Evolutionary conservation across 257 asterid species (phyloP), one percentile per base, ranked within the genome.

Genomic region (Nicotiana paniculata): DNA sequence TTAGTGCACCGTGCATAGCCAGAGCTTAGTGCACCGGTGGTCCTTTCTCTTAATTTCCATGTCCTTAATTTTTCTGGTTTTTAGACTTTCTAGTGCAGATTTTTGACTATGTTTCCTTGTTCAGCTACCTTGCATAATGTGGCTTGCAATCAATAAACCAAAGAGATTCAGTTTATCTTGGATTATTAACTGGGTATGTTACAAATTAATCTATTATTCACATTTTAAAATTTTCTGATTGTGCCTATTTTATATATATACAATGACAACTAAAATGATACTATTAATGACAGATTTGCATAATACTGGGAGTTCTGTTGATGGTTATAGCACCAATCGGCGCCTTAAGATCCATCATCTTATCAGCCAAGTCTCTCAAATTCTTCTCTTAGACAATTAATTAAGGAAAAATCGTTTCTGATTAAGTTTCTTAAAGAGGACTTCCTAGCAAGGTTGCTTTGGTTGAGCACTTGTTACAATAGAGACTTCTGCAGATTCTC

Each of bases 301-400:
- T 90, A 75, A 77, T 83, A 1, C 85, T 89, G 86, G 93, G 93
- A 46, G 83, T 79, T 3, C 9, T 48, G 15, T 79, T 90, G 89
- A 82, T 62, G 89, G 21, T 84, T 54, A 37, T 85, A 30, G 90
- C 92, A 77, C 91, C 91, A 1, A 88, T 90, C 55, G 91, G 93
- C 83, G 93, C 91, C 46, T 83, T 90, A 26, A 82, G 92, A 76
- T 83, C 82, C 64, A 89, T 90, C 66, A 89, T 89, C 81, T 21
- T 84, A 4, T 59, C 79, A 48, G 86, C 89, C 18, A 90, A 89
- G 63, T 26, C 17, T 62, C 89, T 83, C 51, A 37, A 83, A 65
- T 89, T 90, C 83, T 90, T 83, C 54, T 46, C 35, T 18, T 90
- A 81, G 88, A 39, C 46, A 1, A 39, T 39, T 39, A 39, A 39